A percentile compares a stretch with the other conserved stretches of the same genome.
phyloP scores from a whole-genome alignment of 441 rosid genomes.

The Pelargonium citronellum region DNA sequence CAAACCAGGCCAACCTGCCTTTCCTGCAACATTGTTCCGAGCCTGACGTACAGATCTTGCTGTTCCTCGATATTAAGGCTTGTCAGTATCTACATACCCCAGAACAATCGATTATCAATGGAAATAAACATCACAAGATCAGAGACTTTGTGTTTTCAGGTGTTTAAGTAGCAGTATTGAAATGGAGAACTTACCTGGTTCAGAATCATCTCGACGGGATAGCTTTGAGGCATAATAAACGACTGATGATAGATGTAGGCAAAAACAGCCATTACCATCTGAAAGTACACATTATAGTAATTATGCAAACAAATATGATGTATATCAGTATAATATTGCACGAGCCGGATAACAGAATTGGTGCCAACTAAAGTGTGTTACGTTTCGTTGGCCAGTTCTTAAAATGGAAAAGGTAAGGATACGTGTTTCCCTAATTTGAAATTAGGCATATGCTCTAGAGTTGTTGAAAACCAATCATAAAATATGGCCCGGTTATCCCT shows the following conservation, averaged over 20 bases:
- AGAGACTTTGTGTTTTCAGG: not conserved
- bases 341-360: no score
- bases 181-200: not conserved
- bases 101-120: not conserved
- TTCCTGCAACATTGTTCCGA: not conserved
- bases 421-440: no score
- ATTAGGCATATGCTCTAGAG: no score
- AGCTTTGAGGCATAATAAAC: constrained; percentile 5
- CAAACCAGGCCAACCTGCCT: not conserved
- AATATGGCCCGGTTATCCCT: no score
- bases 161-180: not conserved
- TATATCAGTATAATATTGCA: no score
- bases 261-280: constrained; percentile 5
- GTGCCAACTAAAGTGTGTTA: no score
- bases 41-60: not conserved
- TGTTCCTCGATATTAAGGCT: constrained; percentile 1
- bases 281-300: not conserved
- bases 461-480: no score
- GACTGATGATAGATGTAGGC: constrained; percentile 8
- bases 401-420: no score
- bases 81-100: not conserved
- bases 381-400: no score
- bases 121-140: not conserved
- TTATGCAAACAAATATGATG: not conserved
- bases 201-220: constrained; percentile 4